These are phyloP conservation scores for Corymbia maculata DNA, from an alignment of 345 rosid genomes.

Conservation along the genomic window DNA sequence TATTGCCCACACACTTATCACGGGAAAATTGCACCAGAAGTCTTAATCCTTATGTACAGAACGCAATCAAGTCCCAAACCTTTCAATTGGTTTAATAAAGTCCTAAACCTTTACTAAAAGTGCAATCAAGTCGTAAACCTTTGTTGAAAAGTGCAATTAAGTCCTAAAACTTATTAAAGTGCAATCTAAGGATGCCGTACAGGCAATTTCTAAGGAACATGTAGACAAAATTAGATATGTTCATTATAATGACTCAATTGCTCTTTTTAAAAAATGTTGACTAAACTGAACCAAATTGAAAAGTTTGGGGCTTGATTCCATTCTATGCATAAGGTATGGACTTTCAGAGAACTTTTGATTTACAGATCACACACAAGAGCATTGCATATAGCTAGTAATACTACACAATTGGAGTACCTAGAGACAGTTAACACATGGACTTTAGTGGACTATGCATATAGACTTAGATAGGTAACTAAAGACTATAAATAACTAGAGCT, in stretches of 20 bases:
- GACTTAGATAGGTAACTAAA: background rate
- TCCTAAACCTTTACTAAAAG: background rate
- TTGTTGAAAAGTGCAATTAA: background rate
- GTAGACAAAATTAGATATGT: background rate
- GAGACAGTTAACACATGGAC: background rate
- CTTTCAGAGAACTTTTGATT: background rate
- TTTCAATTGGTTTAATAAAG: background rate
- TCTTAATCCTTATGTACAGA: background rate
- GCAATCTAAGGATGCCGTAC: background rate
- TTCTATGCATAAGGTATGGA: background rate
- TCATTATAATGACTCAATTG: background rate
- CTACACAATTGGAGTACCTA: background rate
- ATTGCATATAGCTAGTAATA: background rate
- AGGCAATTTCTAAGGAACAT: background rate
- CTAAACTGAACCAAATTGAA: background rate
- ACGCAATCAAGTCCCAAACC: background rate
- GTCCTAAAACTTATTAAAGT: background rate
- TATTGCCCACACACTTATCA: background rate
- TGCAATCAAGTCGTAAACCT: background rate
- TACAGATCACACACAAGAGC: background rate
- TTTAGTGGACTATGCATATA: background rate
- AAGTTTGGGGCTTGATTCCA: background rate
- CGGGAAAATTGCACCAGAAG: background rate
- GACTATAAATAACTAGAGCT: background rate
- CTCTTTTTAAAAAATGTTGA: background rate